These are phyloP conservation scores for Leucogyrophana mollusca DNA, from an alignment of 768 basidiomycete species.

Conservation along the genomic window DNA sequence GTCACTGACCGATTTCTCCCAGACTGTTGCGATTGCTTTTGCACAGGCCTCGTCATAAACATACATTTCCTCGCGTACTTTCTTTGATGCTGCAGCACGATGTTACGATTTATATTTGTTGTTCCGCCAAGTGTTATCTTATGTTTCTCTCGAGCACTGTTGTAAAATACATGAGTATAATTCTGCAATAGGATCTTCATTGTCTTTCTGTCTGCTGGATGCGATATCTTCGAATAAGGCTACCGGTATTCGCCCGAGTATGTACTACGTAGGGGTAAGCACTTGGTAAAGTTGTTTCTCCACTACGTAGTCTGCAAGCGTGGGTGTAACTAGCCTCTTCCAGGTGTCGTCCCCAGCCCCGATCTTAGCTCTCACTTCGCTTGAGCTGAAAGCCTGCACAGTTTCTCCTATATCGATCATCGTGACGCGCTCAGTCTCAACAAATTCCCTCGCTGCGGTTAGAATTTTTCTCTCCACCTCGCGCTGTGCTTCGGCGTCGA, in stretches of 20 bases:
- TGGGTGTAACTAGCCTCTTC: conserved; percentile 44
- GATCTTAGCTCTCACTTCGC: conserved; percentile 48
- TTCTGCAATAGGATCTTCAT: conserved; percentile 13
- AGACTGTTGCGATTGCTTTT: conserved; percentile 87
- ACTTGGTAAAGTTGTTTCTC: conserved; percentile 44
- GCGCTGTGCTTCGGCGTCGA: conserved; percentile 21
- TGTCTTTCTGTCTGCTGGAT: conserved; percentile 1
- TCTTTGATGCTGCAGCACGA: conserved; percentile 1
- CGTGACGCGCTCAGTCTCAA: conserved; percentile 48
- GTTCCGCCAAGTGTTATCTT: too few relatives aligned
- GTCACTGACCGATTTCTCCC: not conserved
- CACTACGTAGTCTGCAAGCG: conserved; percentile 52
- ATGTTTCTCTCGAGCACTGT: not conserved
- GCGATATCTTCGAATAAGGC: too few relatives aligned
- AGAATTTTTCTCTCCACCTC: conserved; percentile 25
- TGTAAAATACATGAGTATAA: conserved; percentile 4
- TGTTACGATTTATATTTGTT: conserved; percentile 3
- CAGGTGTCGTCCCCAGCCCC: conserved; percentile 33
- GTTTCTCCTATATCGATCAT: conserved; percentile 61
- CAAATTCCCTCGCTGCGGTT: conserved; percentile 45
- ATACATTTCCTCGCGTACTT: not conserved
- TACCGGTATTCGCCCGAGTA: too few relatives aligned
- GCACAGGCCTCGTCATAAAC: conserved; percentile 60
- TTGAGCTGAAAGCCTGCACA: conserved; percentile 67
- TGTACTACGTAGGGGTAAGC: too few relatives aligned